A percentile compares a stretch with the other conserved stretches of the same genome.
Evolutionary conservation across 257 asterid genomes (phyloP).

Genomic region (Nemophila menziesii): DNA sequence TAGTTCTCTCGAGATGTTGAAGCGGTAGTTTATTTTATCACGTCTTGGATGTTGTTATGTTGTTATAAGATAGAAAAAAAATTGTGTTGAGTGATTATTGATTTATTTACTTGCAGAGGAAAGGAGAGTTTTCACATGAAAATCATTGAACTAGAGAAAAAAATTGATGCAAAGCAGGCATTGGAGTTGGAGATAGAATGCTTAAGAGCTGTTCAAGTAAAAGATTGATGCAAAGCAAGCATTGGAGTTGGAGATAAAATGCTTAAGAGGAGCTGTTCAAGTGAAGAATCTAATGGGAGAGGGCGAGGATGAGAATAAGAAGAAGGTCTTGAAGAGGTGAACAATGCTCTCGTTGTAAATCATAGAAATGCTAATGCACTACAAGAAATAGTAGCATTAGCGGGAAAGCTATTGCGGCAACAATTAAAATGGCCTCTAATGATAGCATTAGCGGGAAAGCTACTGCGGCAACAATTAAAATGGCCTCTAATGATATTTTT

Average conservation of each 20-base stretch:
- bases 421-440: too few relatives aligned
- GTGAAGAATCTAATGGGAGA: slow-evolving; percentile 10
- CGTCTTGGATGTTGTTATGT: too few relatives aligned
- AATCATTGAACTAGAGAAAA: slow-evolving; percentile 13
- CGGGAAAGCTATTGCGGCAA: too few relatives aligned
- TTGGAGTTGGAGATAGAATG: slow-evolving; percentile 12
- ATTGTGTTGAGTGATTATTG: too few relatives aligned
- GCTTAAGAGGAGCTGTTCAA: slow-evolving; percentile 11
- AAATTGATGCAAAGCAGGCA: slow-evolving; percentile 13
- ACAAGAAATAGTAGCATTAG: too few relatives aligned
- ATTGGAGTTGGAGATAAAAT: slow-evolving; percentile 11
- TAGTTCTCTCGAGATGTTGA: too few relatives aligned
- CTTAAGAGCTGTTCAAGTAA: slow-evolving; percentile 10
- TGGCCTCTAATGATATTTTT: too few relatives aligned
- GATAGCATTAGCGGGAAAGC: too few relatives aligned
- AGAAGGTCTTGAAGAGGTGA: slow-evolving; percentile 2
- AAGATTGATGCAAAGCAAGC: slow-evolving; percentile 13
- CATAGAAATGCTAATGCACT: slow-evolving; percentile 11
- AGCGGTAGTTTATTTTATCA: too few relatives aligned
- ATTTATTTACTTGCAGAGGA: slow-evolving; percentile 5
- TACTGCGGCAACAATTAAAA: too few relatives aligned
- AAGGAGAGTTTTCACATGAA: slow-evolving; percentile 5
- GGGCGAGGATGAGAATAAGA: slow-evolving; percentile 4
- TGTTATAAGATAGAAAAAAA: too few relatives aligned
- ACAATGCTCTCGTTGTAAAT: slow-evolving; percentile 3